Conservation (phyloP, 2,329 filamentous ascomycete species). For the Fusarium newnesense region DNA sequence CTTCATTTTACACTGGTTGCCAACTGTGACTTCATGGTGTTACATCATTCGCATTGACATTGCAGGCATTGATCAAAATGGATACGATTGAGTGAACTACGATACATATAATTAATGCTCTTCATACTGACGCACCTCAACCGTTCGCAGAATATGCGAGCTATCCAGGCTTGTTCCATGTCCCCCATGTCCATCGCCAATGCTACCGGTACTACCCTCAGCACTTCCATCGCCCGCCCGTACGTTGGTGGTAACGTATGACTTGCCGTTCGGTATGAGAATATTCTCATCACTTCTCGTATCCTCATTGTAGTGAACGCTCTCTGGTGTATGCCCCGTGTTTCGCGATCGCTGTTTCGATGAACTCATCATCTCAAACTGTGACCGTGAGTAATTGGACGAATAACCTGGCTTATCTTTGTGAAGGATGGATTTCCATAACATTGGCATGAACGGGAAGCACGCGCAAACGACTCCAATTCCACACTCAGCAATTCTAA, state of each 20-base stretch:
- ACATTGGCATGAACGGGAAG: conserved; percentile 32
- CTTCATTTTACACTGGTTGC: rapidly evolving
- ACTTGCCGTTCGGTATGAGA: conserved; percentile 14
- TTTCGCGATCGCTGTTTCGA: conserved; percentile 10
- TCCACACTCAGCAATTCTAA: conserved; percentile 24
- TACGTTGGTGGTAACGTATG: conserved; percentile 12
- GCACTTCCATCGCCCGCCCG: not conserved
- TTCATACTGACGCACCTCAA: conserved; percentile 22
- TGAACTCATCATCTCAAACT: conserved; percentile 30
- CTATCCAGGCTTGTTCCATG: conserved; percentile 5
- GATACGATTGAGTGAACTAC: too few relatives aligned
- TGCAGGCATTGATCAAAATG: rapidly evolving
- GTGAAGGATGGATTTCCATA: conserved; percentile 31
- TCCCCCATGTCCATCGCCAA: not conserved
- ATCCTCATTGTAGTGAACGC: conserved; percentile 3
- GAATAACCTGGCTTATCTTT: conserved; percentile 28
- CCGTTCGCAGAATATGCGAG: conserved; percentile 19
- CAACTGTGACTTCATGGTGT: not conserved
- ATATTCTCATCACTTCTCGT: conserved; percentile 25
- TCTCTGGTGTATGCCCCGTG: not conserved
- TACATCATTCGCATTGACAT: rapidly evolving
- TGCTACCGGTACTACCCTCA: not conserved
- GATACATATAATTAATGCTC: not conserved
- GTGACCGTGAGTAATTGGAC: conserved; percentile 15
- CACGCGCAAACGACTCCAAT: conserved; percentile 30